phyloP scores from a whole-genome alignment of 176 grass and related monocot genomes.

The Cymbopogon citratus region DNA sequence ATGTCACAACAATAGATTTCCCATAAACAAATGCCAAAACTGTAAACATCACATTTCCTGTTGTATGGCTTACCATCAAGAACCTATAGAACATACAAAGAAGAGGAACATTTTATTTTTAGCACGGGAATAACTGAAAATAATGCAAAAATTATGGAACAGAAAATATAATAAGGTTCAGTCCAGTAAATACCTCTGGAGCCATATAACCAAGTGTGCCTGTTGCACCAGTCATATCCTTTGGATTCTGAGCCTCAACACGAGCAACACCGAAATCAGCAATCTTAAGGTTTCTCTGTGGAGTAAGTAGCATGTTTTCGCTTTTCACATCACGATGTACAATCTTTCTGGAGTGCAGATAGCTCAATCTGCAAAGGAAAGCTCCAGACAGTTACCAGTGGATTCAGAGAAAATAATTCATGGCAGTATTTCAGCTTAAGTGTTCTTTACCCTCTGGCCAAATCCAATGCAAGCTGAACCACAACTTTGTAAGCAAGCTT shows the following conservation, averaged over 20 bases:
- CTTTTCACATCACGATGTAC: conserved; percentile 76
- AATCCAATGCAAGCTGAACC: conserved; percentile 82
- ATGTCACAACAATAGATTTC: conserved; percentile 96
- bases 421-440: neutral
- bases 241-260: conserved; percentile 83
- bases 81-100: conserved; percentile 41
- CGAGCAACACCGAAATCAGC: conserved; percentile 90
- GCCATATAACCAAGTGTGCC: conserved; percentile 94
- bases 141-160: neutral
- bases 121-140: neutral
- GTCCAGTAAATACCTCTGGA: conserved; percentile 55
- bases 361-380: conserved; percentile 54
- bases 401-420: conserved; percentile 11
- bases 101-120: neutral
- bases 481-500: conserved; percentile 85
- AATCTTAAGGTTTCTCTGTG: conserved; percentile 71
- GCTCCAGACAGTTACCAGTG: neutral
- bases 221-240: conserved; percentile 89
- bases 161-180: neutral
- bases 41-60: conserved; percentile 83
- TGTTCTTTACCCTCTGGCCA: conserved; percentile 78
- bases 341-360: conserved; percentile 68
- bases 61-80: conserved; percentile 89
- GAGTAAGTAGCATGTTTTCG: conserved; percentile 81
- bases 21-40: conserved; percentile 88